These are phyloP conservation scores for Carnegiea gigantea DNA, from an alignment of 179 eudicot species.

Conservation along the genomic window DNA sequence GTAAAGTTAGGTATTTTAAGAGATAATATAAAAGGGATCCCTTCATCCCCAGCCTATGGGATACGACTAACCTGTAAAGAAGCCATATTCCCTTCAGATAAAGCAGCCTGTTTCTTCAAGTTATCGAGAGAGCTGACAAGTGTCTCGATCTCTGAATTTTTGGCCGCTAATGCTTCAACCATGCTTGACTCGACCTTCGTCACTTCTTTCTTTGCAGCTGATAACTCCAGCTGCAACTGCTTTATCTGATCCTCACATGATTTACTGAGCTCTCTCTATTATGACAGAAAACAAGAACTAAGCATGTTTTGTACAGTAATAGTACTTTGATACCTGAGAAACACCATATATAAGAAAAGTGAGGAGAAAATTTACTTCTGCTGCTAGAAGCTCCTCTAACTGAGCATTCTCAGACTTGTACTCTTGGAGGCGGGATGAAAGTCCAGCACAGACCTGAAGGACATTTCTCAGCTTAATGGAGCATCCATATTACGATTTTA, in stretches of 20 bases:
- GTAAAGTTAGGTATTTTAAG: background rate
- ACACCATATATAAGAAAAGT: conserved; percentile 17
- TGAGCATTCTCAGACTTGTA: conserved; percentile 97
- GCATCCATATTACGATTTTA: background rate
- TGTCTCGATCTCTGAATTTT: conserved; percentile 91
- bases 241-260: conserved; percentile 79
- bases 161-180: conserved; percentile 88
- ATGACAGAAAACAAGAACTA: conserved; percentile 21
- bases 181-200: conserved; percentile 76
- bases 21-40: background rate
- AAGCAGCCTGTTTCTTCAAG: conserved; percentile 90
- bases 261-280: conserved; percentile 88
- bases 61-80: conserved; percentile 75
- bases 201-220: conserved; percentile 68
- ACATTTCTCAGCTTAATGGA: conserved; percentile 21
- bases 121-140: conserved; percentile 79
- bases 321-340: conserved; percentile 7
- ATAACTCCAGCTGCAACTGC: conserved; percentile 74
- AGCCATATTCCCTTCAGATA: conserved; percentile 90
- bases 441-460: conserved; percentile 98
- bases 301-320: conserved; percentile 2
- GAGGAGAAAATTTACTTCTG: conserved; percentile 61
- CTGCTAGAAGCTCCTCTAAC: conserved; percentile 90
- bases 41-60: too few species aligned
- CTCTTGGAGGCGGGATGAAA: conserved; percentile 97